Base-by-base conservation (phyloP, 176 grass and related monocot species). In the Musa acuminata region DNA sequence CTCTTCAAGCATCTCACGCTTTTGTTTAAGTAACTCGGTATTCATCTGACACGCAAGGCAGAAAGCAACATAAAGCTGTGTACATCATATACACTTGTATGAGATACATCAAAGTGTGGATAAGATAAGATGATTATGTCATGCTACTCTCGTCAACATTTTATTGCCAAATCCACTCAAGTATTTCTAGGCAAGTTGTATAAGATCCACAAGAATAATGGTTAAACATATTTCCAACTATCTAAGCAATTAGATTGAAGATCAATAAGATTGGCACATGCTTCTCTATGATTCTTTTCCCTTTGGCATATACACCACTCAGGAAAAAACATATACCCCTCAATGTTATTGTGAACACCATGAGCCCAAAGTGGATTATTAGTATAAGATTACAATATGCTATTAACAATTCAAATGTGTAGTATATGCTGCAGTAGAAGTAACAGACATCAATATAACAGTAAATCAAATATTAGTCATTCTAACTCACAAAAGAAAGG, bases 1-100 rank as follows among this genome's bases (percentile, higher is more conserved):
- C 24, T 97, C 93, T 63, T 97, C 87, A 65, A 97, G 85, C 87
- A 97, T 88, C 62, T 81, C 90, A 29, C 84, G 48, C 50, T 92
- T 93, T 83, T 97, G 80, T 79, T 90, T 83, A 2, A 96, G 85
- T 83, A 92, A 84, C 54, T 90, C 87, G 19, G 82, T 83, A 77
- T 97, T 97, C 50, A 85, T 85, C 90, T 93, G 85, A 17, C 71
- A 73, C 75, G 66, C 72, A 23, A 29, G 76, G 74, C 55, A 51
- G 8, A 82, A 8, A 22, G 49, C 53, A 71, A 83, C 2, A n/a
- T 67, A 57, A 25, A 76, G 1, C 1, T 26, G 11, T 8, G 57
- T 25, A 29, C 53, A 70, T 70, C 17, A 70, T 51, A 51, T 70
- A 9, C 35, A 48, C 50, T 35, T 21, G 17, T 8, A 49, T 49